Percentiles rank a stretch among this genome's conserved stretches.
These are phyloP conservation scores for Smittium mucronatum DNA, from an alignment of 371 early-diverging fungal genomes.

Conservation along the genomic window DNA sequence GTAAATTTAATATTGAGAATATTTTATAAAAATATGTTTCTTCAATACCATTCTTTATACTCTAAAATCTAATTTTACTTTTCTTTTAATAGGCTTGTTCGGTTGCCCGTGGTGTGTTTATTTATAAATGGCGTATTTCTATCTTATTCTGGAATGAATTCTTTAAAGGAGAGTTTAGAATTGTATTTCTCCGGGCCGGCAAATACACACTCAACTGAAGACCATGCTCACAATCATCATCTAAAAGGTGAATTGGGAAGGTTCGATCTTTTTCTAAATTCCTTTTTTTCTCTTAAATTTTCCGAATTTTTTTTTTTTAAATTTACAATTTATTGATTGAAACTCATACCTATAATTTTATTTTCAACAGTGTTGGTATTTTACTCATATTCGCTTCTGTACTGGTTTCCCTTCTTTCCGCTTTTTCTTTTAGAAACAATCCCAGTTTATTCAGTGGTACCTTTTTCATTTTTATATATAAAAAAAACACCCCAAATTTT, in stretches of 20 bases:
- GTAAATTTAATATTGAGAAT: neutral
- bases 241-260: neutral
- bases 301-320: no score
- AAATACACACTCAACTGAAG: neutral
- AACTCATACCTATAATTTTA: no score
- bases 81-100: constrained; percentile 1
- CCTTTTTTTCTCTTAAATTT: neutral
- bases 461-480: no score
- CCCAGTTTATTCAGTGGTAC: neutral
- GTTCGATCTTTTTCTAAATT: neutral
- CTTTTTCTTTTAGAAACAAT: neutral
- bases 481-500: no score
- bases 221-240: neutral
- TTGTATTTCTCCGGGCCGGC: constrained; percentile 8
- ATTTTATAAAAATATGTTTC: neutral
- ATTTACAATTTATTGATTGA: no score
- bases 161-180: constrained; percentile 27
- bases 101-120: constrained; percentile 18
- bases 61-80: neutral
- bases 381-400: neutral
- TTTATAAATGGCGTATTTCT: constrained; percentile 24
- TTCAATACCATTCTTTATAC: no score
- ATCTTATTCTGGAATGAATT: constrained; percentile 26
- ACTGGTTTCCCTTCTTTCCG: neutral
- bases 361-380: neutral